Evolutionary conservation across 2,329 filamentous ascomycete genomes (phyloP).

Genomic region (Allantophomopsis lycopodina): DNA sequence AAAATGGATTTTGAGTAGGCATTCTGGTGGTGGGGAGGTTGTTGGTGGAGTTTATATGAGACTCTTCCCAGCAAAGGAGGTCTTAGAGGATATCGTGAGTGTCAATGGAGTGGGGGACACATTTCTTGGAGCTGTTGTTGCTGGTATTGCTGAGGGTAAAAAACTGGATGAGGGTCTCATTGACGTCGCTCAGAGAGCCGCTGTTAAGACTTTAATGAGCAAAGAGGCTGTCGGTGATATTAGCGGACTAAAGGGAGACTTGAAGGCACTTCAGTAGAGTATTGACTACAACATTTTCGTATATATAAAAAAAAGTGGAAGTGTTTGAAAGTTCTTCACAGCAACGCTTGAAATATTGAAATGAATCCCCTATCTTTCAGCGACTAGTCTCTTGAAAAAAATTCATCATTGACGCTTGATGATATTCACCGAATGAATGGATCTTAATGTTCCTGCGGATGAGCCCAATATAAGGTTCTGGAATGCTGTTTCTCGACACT

Average conservation of each 20-base stretch:
- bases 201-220: slow-evolving; percentile 65
- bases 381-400: no score
- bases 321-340: no score
- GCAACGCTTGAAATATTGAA: no score
- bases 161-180: slow-evolving; percentile 44
- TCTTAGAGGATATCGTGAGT: slow-evolving; percentile 61
- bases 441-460: no score
- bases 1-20: slow-evolving; percentile 58
- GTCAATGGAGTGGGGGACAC: slow-evolving; percentile 95
- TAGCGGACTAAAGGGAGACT: slow-evolving; percentile 20
- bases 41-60: slow-evolving; percentile 76
- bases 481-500: no score
- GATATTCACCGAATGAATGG: no score
- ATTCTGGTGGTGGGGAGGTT: slow-evolving; percentile 32
- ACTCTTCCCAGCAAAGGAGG: slow-evolving; percentile 44
- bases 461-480: no score
- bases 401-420: no score
- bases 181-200: slow-evolving; percentile 69
- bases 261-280: not conserved
- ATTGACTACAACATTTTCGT: not conserved
- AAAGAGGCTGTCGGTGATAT: slow-evolving; percentile 52
- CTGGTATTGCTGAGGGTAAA: slow-evolving; percentile 47
- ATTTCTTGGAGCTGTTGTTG: slow-evolving; percentile 73
- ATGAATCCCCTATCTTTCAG: no score
- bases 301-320: no score